phyloP scores from a whole-genome alignment of 345 rosid species.

The Euphorbia peplus region DNA sequence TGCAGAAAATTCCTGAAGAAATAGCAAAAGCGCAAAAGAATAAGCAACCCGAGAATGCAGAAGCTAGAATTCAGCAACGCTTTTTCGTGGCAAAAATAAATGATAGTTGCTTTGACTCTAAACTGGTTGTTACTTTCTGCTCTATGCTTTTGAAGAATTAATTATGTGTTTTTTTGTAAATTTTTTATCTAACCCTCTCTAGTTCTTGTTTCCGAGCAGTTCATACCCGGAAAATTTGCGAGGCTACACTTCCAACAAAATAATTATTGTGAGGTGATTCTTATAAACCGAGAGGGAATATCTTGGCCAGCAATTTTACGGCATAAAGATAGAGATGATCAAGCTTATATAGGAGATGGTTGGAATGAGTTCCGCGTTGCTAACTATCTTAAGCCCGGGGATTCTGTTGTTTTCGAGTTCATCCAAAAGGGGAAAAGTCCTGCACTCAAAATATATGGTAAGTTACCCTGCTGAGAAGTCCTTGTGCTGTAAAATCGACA shows the following conservation, averaged over 20 bases:
- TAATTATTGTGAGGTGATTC: not conserved
- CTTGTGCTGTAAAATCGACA: not conserved
- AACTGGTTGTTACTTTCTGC: not conserved
- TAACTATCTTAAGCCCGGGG: slow-evolving; percentile 15
- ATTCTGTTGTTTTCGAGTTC: slow-evolving; percentile 17
- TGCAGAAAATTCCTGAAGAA: slow-evolving; percentile 7
- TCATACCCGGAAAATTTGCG: slow-evolving; percentile 5
- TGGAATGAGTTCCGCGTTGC: slow-evolving; percentile 8
- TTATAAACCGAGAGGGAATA: slow-evolving; percentile 9
- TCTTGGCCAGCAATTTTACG: slow-evolving; percentile 17
- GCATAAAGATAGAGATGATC: not conserved
- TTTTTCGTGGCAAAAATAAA: not conserved
- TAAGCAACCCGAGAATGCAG: not conserved
- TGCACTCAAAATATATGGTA: slow-evolving; percentile 7
- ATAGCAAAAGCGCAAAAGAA: not conserved
- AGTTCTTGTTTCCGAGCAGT: slow-evolving; percentile 7
- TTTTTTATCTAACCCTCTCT: not conserved
- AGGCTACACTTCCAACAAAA: slow-evolving; percentile 2
- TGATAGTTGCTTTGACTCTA: not conserved
- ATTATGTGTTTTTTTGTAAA: no score
- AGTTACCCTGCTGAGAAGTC: not conserved
- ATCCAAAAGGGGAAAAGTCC: slow-evolving; percentile 7
- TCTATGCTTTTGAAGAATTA: not conserved
- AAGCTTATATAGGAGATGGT: not conserved
- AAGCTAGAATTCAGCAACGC: not conserved